Percentiles rank a stretch among this genome's conserved stretches.
Evolutionary conservation across 192 early-diverging fungal genomes (phyloP).

Genomic region (Backusella macrospora): DNA sequence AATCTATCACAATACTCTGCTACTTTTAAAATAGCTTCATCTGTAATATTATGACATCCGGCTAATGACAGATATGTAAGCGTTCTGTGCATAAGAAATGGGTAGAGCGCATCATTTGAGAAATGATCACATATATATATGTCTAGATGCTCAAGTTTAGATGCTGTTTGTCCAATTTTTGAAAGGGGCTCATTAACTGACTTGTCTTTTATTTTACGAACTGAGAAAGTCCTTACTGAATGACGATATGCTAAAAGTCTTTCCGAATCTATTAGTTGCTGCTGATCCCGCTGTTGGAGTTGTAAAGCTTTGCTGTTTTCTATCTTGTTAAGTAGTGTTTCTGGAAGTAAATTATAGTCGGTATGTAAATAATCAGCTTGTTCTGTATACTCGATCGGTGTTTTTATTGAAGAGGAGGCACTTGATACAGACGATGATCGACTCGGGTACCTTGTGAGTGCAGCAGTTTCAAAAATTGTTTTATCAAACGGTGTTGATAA

Average conservation of each 20-base stretch:
- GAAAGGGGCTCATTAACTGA: slow-evolving; percentile 32
- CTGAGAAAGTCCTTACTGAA: slow-evolving; percentile 17
- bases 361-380: not conserved
- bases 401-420: slow-evolving; percentile 5
- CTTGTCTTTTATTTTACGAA: slow-evolving; percentile 41
- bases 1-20: slow-evolving; percentile 45
- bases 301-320: not conserved
- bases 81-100: slow-evolving; percentile 37
- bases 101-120: slow-evolving; percentile 37
- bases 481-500: not conserved
- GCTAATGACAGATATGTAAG: slow-evolving; percentile 47
- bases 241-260: slow-evolving; percentile 21
- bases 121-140: slow-evolving; percentile 57
- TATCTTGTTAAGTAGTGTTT: not conserved
- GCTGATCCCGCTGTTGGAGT: not conserved
- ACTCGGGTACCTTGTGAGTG: not conserved
- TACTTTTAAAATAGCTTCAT: slow-evolving; percentile 39
- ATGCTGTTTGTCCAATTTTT: slow-evolving; percentile 21
- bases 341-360: slow-evolving; percentile 1
- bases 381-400: slow-evolving; percentile 1
- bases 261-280: not conserved
- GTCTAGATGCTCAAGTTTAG: slow-evolving; percentile 46
- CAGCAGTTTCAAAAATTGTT: not conserved
- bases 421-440: slow-evolving; percentile 20
- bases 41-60: slow-evolving; percentile 50